A percentile compares a stretch with the other conserved stretches of the same genome.
These are phyloP conservation scores for Nepenthes alata DNA, from an alignment of 179 eudicot species.

Conservation along the genomic window DNA sequence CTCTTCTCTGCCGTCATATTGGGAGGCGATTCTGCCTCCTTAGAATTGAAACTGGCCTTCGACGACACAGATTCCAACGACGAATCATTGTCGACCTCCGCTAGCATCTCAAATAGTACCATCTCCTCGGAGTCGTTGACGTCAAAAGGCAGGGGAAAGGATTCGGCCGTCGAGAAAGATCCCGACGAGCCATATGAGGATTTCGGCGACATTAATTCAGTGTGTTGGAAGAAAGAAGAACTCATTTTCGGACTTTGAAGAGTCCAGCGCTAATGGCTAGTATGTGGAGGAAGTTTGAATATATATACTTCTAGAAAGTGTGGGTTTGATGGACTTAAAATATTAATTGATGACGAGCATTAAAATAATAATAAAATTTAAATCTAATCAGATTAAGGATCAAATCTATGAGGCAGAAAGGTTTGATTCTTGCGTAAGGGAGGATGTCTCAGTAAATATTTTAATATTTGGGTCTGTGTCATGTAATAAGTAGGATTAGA, in stretches of 20 bases:
- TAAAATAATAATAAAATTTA: too few relatives aligned
- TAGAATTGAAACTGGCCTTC: neutral
- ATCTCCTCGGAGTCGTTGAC: constrained; percentile 52
- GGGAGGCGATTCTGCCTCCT: neutral
- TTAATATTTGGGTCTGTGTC: constrained; percentile 4
- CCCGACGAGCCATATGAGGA: constrained; percentile 19
- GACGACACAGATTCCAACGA: neutral
- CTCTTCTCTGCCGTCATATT: constrained; percentile 6
- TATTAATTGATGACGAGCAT: neutral
- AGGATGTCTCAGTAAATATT: constrained; percentile 21
- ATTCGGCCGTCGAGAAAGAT: constrained; percentile 23
- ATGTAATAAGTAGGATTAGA: neutral
- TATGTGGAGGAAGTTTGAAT: neutral
- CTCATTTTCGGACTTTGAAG: constrained; percentile 15
- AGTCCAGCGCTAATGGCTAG: constrained; percentile 1
- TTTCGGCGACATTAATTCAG: constrained; percentile 12
- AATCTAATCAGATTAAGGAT: neutral
- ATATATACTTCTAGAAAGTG: too few relatives aligned
- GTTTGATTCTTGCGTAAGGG: constrained; percentile 18
- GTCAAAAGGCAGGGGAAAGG: constrained; percentile 34
- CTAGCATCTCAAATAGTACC: constrained; percentile 31
- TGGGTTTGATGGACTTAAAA: too few relatives aligned
- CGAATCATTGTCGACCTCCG: constrained; percentile 8
- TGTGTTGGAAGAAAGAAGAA: constrained; percentile 10
- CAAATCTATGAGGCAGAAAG: constrained; percentile 9